These are phyloP conservation scores for Cystobasidium ongulense DNA, from an alignment of 768 basidiomycete genomes.

Conservation along the genomic window DNA sequence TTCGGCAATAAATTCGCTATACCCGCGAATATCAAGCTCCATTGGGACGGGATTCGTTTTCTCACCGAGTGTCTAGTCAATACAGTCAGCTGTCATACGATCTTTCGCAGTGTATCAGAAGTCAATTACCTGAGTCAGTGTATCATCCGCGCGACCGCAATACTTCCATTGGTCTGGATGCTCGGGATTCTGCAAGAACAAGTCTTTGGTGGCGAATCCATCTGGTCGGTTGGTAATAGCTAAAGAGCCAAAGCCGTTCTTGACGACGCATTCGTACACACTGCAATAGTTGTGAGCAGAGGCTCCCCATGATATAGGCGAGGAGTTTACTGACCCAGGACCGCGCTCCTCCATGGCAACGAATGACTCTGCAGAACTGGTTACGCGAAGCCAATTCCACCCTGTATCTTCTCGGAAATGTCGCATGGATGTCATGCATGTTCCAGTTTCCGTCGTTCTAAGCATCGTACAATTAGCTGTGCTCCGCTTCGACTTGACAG, in stretches of 20 bases:
- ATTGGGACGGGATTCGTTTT: conserved; percentile 57
- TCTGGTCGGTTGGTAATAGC: background rate
- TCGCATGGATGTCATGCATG: background rate
- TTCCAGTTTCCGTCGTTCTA: background rate
- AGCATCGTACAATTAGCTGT: background rate
- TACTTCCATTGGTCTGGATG: conserved; percentile 4
- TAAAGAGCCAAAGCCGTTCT: background rate
- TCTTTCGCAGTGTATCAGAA: background rate
- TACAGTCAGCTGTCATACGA: background rate
- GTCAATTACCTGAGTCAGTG: background rate
- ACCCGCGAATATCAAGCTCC: conserved; percentile 53
- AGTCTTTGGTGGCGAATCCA: background rate
- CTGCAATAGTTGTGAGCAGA: background rate
- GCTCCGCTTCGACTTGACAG: background rate
- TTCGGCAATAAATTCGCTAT: conserved; percentile 51
- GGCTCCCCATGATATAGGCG: background rate
- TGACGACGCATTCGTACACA: conserved; percentile 3
- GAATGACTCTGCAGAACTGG: background rate
- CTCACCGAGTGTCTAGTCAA: conserved; percentile 49
- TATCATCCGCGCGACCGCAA: background rate
- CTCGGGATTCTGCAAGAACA: background rate
- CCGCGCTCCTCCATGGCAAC: conserved; percentile 4
- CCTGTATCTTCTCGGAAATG: conserved; percentile 8
- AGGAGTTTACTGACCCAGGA: background rate
- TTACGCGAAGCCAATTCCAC: background rate